Conservation (phyloP, 2,329 filamentous ascomycete genomes). For the Botrytis porri region DNA sequence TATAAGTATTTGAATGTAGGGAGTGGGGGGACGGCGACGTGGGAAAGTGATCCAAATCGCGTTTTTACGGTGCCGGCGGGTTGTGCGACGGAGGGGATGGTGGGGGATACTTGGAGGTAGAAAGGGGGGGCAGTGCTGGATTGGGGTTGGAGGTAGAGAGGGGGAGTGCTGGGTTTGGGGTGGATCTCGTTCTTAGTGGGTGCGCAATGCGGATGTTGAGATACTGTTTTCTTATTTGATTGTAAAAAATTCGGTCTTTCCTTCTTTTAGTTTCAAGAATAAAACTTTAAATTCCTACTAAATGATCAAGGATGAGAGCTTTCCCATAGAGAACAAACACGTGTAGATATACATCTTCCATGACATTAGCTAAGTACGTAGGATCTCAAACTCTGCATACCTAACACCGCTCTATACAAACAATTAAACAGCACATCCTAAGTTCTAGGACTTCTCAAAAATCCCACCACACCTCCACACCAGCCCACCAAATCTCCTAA, state of each 20-base stretch:
- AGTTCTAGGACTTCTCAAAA: slow-evolving; percentile 58
- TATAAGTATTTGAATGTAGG: slow-evolving; percentile 68
- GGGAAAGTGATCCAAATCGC: slow-evolving; percentile 56
- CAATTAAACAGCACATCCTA: neutral
- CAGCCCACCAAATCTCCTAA: slow-evolving; percentile 79
- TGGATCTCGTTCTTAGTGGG: neutral
- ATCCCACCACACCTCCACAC: slow-evolving; percentile 80
- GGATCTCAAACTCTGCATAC: neutral
- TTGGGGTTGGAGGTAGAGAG: neutral
- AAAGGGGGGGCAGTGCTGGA: too few species aligned
- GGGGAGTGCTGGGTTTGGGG: too few species aligned
- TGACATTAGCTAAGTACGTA: neutral
- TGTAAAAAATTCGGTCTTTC: neutral
- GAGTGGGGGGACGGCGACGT: slow-evolving; percentile 52
- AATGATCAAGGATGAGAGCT: neutral
- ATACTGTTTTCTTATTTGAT: neutral
- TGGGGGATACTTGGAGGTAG: slow-evolving; percentile 29
- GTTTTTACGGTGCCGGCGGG: slow-evolving; percentile 31
- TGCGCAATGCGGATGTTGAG: neutral
- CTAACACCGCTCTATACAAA: neutral
- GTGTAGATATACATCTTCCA: neutral
- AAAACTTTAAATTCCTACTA: neutral
- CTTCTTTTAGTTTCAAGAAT: accelerated
- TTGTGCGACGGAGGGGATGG: slow-evolving; percentile 29
- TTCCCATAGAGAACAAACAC: neutral